Evolutionary conservation across 306 rosid species (phyloP).

Genomic region (Inga oerstediana): DNA sequence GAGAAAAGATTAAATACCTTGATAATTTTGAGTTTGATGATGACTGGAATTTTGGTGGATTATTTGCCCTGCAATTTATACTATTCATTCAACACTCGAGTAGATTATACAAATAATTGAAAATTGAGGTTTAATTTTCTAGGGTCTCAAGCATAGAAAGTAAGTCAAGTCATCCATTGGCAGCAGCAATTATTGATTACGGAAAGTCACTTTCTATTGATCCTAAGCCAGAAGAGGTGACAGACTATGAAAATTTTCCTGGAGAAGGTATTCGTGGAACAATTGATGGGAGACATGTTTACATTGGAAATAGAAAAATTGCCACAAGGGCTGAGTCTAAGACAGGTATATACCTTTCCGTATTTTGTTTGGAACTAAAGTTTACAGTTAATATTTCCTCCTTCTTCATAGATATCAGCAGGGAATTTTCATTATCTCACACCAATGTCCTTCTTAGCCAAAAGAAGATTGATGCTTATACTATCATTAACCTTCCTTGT

Average conservation of each 20-base stretch:
- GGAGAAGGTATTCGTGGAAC: constrained; percentile 89
- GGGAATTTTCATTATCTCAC: not conserved
- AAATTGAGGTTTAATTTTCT: constrained; percentile 26
- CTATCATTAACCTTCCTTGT: not conserved
- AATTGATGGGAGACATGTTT: constrained; percentile 64
- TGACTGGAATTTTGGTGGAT: not conserved
- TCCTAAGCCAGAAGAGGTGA: constrained; percentile 79
- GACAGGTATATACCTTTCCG: constrained; percentile 52
- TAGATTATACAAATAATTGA: constrained; percentile 1
- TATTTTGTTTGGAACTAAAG: not conserved
- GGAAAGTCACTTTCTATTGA: constrained; percentile 72
- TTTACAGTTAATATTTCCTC: not conserved
- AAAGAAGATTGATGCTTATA: not conserved
- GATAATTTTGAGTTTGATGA: not conserved
- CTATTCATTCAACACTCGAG: not conserved
- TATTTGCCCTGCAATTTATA: not conserved
- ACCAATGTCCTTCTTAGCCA: constrained; percentile 12
- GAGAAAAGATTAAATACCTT: not conserved
- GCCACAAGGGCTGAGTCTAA: constrained; percentile 66
- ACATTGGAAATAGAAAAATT: constrained; percentile 77
- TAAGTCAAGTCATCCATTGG: constrained; percentile 97
- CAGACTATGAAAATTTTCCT: constrained; percentile 74
- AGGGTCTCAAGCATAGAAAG: constrained; percentile 96
- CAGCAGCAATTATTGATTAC: constrained; percentile 69
- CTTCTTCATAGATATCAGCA: not conserved